Evolutionary conservation across 495 filamentous ascomycete genomes (phyloP).

Genomic region (Hyaloscypha variabilis): DNA sequence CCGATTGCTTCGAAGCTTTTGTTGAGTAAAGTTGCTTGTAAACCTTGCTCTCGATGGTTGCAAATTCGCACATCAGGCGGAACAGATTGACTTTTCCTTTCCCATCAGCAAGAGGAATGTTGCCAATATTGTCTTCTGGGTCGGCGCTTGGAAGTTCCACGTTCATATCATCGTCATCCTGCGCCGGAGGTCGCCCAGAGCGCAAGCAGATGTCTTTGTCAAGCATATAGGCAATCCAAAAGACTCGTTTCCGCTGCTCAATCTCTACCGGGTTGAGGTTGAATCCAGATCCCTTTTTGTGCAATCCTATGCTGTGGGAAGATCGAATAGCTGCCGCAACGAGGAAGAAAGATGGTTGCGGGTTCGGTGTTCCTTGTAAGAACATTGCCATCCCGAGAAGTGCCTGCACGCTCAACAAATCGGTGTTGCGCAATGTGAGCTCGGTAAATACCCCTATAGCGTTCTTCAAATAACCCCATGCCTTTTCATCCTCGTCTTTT

Average conservation of each 20-base stretch:
- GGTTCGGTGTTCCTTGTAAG: slow-evolving; percentile 95
- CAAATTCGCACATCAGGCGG: slow-evolving; percentile 85
- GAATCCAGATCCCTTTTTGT: slow-evolving; percentile 90
- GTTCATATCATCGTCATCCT: slow-evolving; percentile 98
- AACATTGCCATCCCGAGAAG: slow-evolving; percentile 95
- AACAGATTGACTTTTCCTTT: slow-evolving; percentile 94
- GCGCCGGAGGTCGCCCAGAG: slow-evolving; percentile 88
- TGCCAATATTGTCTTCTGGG: slow-evolving; percentile 88
- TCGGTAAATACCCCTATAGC: slow-evolving; percentile 91
- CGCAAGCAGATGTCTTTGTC: slow-evolving; percentile 96
- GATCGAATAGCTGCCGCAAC: slow-evolving; percentile 91
- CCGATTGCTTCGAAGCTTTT: slow-evolving; percentile 87
- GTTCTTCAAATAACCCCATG: slow-evolving; percentile 95
- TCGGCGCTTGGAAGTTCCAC: slow-evolving; percentile 93
- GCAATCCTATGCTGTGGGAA: slow-evolving; percentile 91
- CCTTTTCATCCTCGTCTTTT: slow-evolving; percentile 87
- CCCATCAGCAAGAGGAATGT: slow-evolving; percentile 88
- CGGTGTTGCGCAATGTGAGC: slow-evolving; percentile 92
- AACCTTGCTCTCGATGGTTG: slow-evolving; percentile 88
- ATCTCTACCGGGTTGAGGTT: slow-evolving; percentile 88
- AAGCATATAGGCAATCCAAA: slow-evolving; percentile 96
- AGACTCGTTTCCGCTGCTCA: slow-evolving; percentile 94
- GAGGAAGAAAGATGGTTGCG: slow-evolving; percentile 91
- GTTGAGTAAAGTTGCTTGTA: slow-evolving; percentile 95
- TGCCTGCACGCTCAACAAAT: slow-evolving; percentile 95